Evolutionary conservation across 352 stramenopile genomes (phyloP), one percentile per base, ranked within the genome.

Genomic region (Albugo laibachii): DNA sequence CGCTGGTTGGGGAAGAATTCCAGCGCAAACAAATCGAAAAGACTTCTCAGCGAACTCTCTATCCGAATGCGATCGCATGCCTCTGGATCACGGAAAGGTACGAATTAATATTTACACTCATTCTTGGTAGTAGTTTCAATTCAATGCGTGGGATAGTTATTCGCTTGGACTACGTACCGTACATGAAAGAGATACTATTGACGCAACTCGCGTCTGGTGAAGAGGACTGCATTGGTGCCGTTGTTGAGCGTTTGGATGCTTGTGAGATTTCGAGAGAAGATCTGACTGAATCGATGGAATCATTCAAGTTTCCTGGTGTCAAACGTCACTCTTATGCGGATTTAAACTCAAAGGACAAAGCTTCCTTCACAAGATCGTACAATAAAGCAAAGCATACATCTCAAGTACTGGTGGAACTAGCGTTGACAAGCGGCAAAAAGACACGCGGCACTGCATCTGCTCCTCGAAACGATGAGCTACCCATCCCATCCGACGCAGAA

Each of bases 1-100:
- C 80, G 73, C 48, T 99, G 93, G 93, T 65, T 99, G 34, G 95
- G 94, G 18, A 97, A 98, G 66, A 98, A 98, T 65, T 97, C 89
- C n/a, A 80, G 71, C 6, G 74, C 84, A 27, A 81, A 65, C 45
- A 99, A 98, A 62, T 94, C 84, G n/a, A 88, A 92, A 54, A 75
- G 94, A 0, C 59, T 98, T 44, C 62, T 98, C 2, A 83, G 78
- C 53, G 95, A 99, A 60, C 58, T 98, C 13, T 84, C 77, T n/a
- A 86, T 97, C 38, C 93, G 97, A 55, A 96, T 98, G 80, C 66
- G 75, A 48, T 62, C 71, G 0, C 73, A 89, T 52, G 76, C 76
- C 0, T 89, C 79, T 5, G 79, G 79, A n/a, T 87, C 79, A 11
- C 66, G 74, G 47, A 73, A 88, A 75, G 75, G 75, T 83, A 45